These are phyloP conservation scores for Dendryphion nanum DNA, from an alignment of 2,329 filamentous ascomycete genomes.

Conservation along the genomic window DNA sequence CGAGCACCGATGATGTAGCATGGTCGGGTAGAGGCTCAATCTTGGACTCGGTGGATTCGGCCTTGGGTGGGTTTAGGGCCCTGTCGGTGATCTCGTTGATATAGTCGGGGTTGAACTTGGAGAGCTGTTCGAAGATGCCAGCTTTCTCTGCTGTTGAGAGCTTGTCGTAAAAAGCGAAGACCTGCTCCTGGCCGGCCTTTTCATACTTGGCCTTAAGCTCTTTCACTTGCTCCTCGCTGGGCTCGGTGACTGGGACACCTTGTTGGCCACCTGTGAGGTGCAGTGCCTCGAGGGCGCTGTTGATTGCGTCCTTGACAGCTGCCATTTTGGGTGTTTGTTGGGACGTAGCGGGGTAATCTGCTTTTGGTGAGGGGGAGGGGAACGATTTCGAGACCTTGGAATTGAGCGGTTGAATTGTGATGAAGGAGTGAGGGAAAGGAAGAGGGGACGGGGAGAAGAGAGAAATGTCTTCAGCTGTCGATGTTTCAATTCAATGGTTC, in stretches of 20 bases:
- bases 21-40: constrained; percentile 87
- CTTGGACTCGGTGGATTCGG: constrained; percentile 52
- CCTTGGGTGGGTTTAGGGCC: constrained; percentile 73
- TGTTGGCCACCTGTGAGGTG: constrained; percentile 36
- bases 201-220: constrained; percentile 71
- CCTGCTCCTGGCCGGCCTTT: constrained; percentile 74
- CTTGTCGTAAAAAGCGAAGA: constrained; percentile 84
- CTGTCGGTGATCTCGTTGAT: constrained; percentile 85
- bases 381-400: neutral
- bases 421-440: neutral
- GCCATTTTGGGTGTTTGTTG: constrained; percentile 45
- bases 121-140: constrained; percentile 76
- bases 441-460: neutral
- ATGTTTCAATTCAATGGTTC: too few relatives aligned
- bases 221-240: constrained; percentile 65
- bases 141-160: constrained; percentile 73
- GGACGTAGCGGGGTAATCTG: constrained; percentile 24
- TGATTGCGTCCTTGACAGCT: constrained; percentile 42
- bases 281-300: constrained; percentile 43
- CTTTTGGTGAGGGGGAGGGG: constrained; percentile 11
- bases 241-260: constrained; percentile 46
- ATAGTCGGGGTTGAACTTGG: constrained; percentile 75
- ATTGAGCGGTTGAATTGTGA: neutral
- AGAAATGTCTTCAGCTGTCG: too few relatives aligned
- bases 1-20: constrained; percentile 85